Percentiles rank a stretch among this genome's conserved stretches.
phyloP scores from a whole-genome alignment of 768 basidiomycete species.

The Tricholomella constricta region DNA sequence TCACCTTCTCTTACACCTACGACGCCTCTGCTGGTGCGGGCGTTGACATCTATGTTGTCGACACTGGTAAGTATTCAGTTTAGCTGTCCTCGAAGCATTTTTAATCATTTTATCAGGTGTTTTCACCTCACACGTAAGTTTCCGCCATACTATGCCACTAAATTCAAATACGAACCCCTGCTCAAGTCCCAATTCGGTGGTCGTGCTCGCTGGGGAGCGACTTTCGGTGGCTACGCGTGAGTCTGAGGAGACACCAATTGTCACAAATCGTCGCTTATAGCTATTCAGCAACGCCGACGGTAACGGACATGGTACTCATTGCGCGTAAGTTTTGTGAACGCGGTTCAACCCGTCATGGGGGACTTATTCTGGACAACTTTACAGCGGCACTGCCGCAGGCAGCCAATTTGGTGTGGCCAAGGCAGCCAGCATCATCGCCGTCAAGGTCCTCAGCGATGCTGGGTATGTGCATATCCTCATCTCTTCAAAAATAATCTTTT shows the following conservation, averaged over 20 bases:
- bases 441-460: slow-evolving; percentile 12
- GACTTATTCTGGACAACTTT: background rate
- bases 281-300: slow-evolving; percentile 33
- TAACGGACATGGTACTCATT: slow-evolving; percentile 46
- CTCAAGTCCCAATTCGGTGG: slow-evolving; percentile 39
- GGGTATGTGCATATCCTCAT: slow-evolving; percentile 7
- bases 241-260: too few relatives aligned
- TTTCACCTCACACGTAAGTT: slow-evolving; percentile 9
- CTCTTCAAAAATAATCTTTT: too few relatives aligned
- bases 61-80: slow-evolving; percentile 18
- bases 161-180: background rate
- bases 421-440: slow-evolving; percentile 18
- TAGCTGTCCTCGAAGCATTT: background rate
- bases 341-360: too few relatives aligned
- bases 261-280: too few relatives aligned
- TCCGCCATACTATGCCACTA: background rate
- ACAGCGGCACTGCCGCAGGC: slow-evolving; percentile 37
- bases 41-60: slow-evolving; percentile 38
- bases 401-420: slow-evolving; percentile 36
- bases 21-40: slow-evolving; percentile 15
- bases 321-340: slow-evolving; percentile 26
- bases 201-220: slow-evolving; percentile 42
- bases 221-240: slow-evolving; percentile 33
- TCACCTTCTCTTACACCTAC: slow-evolving; percentile 16
- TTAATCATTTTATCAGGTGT: slow-evolving; percentile 1